Evolutionary conservation across 257 asterid genomes (phyloP), one percentile per base, ranked within the genome.

Genomic region (Solanum sitiens): DNA sequence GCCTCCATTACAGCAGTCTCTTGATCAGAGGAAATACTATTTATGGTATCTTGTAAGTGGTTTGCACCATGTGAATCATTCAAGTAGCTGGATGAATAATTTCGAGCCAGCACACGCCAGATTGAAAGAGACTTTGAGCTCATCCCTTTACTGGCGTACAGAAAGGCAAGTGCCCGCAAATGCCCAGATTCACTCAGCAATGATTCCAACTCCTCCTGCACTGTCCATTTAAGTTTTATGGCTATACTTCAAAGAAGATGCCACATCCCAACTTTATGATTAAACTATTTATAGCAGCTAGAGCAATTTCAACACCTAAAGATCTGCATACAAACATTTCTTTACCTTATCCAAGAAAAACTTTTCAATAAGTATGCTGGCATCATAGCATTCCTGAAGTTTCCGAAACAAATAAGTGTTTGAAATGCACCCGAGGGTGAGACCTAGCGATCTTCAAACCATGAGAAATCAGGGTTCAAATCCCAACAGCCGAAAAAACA

Each of bases 201-300:
- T 65, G 95, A 88, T 92, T 97, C 99, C 90, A 97, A 94, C 94
- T 97, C 99, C 95, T 97, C 99, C 99, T 97, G 99, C 96, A 93
- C 98, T 94, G 98, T 92, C 98, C 96, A 93, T 92, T 92, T 91
- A 90, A 89, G 90, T 89, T 87, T 88, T 80, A 80, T 80, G 85
- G 85, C 42, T 47, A 47, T 80, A 20, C 30, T 80, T 45, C 67
- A 80, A 16, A 47, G 68, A 80, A 47, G 85, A 80, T 45, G 56
- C 18, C 85, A 8, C 27, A 80, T 27, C 68, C 61, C 67, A 80
- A 80, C 67, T 27, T 80, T 10, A 80, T 45, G 27, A 80, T 47
- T 80, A 18, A 80, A 47, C 40, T 80, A 45, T 45, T 47, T 79
- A 44, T 77, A 79, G 67, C 25, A 80, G 25, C 61, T 18, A 47